phyloP scores from a whole-genome alignment of 352 stramenopile genomes.

The Globisporangium canariense region DNA sequence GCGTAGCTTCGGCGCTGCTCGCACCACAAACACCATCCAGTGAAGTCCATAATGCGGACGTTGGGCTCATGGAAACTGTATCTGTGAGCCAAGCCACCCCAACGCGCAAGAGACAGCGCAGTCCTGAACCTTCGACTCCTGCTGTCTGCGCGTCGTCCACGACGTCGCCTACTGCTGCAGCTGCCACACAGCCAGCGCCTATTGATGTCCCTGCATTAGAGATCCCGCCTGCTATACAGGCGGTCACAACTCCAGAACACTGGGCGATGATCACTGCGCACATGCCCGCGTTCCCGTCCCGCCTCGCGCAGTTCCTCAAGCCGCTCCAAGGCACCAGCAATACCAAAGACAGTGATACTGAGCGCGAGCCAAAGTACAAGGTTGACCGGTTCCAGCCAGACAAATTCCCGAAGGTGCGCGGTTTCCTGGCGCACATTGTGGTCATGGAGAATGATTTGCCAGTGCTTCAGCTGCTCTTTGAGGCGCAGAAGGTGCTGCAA shows the following conservation, averaged over 20 bases:
- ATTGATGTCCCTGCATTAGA: background rate
- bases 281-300: slow-evolving; percentile 2
- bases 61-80: too few species aligned
- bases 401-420: slow-evolving; percentile 8
- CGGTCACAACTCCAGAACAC: background rate
- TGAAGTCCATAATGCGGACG: too few species aligned
- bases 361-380: slow-evolving; percentile 13
- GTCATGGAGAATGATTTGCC: slow-evolving; percentile 9
- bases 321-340: background rate
- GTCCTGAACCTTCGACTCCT: background rate
- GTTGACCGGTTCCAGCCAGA: slow-evolving; percentile 15
- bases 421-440: slow-evolving; percentile 13
- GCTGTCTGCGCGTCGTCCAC: background rate
- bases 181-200: background rate
- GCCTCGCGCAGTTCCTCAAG: slow-evolving; percentile 2
- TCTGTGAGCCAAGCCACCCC: too few species aligned
- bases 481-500: background rate
- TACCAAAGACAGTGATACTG: background rate
- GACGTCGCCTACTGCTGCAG: background rate
- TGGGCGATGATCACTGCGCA: background rate
- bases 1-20: too few species aligned
- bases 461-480: slow-evolving; percentile 7
- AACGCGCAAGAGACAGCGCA: slow-evolving; percentile 1
- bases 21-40: too few species aligned
- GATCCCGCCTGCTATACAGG: background rate